phyloP scores from a whole-genome alignment of 169 alveolate genomes.

The Eimeria necatrix region DNA sequence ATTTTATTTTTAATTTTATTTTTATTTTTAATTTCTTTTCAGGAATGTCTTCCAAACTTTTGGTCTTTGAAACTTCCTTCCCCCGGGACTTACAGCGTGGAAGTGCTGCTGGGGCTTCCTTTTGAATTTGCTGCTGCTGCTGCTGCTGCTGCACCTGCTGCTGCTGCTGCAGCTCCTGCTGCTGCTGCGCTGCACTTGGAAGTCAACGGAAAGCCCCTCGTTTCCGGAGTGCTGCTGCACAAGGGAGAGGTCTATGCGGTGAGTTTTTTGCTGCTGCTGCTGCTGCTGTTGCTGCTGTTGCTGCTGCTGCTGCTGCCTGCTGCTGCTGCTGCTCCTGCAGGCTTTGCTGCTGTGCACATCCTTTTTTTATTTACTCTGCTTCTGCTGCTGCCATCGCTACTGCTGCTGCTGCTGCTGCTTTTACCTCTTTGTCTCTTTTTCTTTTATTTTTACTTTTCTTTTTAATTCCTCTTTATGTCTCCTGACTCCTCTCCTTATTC shows the following conservation, averaged over 20 bases:
- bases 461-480: background rate
- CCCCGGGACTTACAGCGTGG: conserved; percentile 53
- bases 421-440: too few relatives aligned
- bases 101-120: conserved; percentile 74
- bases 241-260: conserved; percentile 70
- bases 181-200: conserved; percentile 40
- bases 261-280: background rate
- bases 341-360: too few relatives aligned
- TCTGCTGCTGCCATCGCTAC: too few relatives aligned
- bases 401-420: too few relatives aligned
- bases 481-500: background rate
- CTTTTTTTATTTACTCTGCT: too few relatives aligned
- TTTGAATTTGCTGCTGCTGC: conserved; percentile 48
- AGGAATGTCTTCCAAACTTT: conserved; percentile 76
- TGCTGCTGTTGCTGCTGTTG: background rate
- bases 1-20: background rate
- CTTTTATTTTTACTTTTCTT: too few relatives aligned
- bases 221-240: background rate
- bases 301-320: too few relatives aligned
- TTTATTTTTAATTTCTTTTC: background rate
- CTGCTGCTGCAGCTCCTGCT: background rate
- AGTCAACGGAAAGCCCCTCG: conserved; percentile 75
- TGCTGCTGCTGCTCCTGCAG: too few relatives aligned
- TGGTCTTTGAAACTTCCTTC: conserved; percentile 73
- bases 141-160: background rate